Base-by-base conservation (phyloP, 768 basidiomycete species). In the Daedaleopsis nitida region DNA sequence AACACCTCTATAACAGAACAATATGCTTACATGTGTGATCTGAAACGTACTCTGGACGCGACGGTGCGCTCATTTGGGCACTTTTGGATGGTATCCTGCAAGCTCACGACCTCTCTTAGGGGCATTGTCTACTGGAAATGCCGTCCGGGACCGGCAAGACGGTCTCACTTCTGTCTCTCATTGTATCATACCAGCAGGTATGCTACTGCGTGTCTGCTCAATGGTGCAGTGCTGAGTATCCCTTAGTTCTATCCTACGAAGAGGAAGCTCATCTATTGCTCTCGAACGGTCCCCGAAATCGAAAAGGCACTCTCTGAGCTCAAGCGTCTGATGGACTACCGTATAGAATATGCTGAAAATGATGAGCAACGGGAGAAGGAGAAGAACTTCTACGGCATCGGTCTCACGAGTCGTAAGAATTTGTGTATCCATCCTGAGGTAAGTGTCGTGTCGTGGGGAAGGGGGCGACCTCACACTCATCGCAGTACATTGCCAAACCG, bases 81-180 rank as follows among this genome's bases (percentile, higher is more conserved):
- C 60, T 32, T 48, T 60, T 37, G 42, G 45, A 39, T 60, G 23
- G 42, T 48, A 14, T 34, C 34, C 27, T 43, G 23, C 47, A 55
- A 60, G 54, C 12, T 50, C 57, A 43, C 23, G 47, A 27, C 37
- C 34, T 34, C 19, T 57, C 67, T 39, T 70, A 98, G 95, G 97
- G 97, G 52, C 97, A 99, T 68, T 98, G 97, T 73, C 94, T 98
- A n/a, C 83, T 99, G 39, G 97, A 99, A 79, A 99, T 99, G 97
- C 97, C 97, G 63, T 98, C 97, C 12, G 97, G 97, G 16, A 99
- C 97, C 21, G 97, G 97, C 23, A 99, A 99, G 80, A 99, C 97
- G 0, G 97, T 99, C 24, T 98, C 95, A 12, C 80, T 99, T 10
- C 80, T 99, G 17, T 95, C 93, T 2, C 77, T 99, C 58, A 99